Percentiles rank a stretch among this genome's conserved stretches.
Evolutionary conservation across 2,329 filamentous ascomycete species (phyloP).

Genomic region (Rhinocladiella mackenziei): DNA sequence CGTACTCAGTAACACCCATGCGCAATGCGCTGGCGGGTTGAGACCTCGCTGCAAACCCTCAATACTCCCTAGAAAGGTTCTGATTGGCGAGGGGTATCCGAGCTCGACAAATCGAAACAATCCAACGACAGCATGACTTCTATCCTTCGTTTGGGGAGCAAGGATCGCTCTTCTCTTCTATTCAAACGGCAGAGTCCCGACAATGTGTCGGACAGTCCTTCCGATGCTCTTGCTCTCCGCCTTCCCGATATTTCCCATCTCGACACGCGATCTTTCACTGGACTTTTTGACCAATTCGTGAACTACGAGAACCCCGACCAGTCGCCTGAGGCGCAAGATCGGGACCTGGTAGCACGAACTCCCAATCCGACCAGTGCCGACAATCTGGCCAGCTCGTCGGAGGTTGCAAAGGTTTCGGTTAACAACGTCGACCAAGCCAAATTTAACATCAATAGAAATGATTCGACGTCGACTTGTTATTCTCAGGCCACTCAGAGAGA

Average conservation of each 20-base stretch:
- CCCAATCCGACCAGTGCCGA: no score
- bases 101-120: slow-evolving; percentile 8
- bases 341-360: background rate
- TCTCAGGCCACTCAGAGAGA: slow-evolving; percentile 20
- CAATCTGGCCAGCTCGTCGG: no score
- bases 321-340: background rate
- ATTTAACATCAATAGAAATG: slow-evolving; percentile 21
- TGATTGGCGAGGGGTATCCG: slow-evolving; percentile 12
- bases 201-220: slow-evolving; percentile 8
- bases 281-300: slow-evolving; percentile 23
- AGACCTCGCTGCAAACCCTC: slow-evolving; percentile 8
- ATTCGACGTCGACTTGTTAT: slow-evolving; percentile 26
- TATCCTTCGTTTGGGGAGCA: slow-evolving; percentile 21
- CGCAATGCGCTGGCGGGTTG: slow-evolving; percentile 19
- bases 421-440: slow-evolving; percentile 6
- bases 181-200: slow-evolving; percentile 17
- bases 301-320: slow-evolving; percentile 11
- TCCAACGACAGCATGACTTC: slow-evolving; percentile 20
- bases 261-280: slow-evolving; percentile 23
- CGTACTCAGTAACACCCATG: slow-evolving; percentile 13
- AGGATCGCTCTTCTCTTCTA: slow-evolving; percentile 24
- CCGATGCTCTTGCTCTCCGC: slow-evolving; percentile 10
- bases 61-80: slow-evolving; percentile 2
- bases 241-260: slow-evolving; percentile 23
- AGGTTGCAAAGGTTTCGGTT: slow-evolving; percentile 1